Base-by-base conservation (phyloP, 192 early-diverging fungal species). In the Entomortierella lignicola region DNA sequence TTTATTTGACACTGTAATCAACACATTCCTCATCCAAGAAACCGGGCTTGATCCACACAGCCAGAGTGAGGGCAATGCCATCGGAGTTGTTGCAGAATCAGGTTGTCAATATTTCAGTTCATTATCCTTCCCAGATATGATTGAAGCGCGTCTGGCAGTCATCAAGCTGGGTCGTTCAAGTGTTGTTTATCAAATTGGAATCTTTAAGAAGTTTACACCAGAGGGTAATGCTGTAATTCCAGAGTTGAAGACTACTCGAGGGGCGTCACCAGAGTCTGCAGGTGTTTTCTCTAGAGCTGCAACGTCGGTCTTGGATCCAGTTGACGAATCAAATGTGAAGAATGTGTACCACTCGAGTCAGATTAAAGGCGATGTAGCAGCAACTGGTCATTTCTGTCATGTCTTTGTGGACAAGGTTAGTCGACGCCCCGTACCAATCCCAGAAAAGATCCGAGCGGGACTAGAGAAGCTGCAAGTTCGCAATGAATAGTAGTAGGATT, bases 1-100 rank as follows among this genome's bases (percentile, higher is more conserved):
- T 34, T 85, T 84, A 44, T 86, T 90, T 61, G 89, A 90, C 72
- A 88, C 87, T 0, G 57, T 85, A 3, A 83, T 90, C 42, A 90
- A 90, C 52, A 77, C 68, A 11, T 90, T 88, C 29, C 69, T 90
- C 37, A 86, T 89, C 37, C 61, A 79, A 43, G 65, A 88, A 29
- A 72, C 84, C 39, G 80, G 73, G 15, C 63, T 87, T 27, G 60
- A 81, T 20, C 83, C 84, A 2, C 63, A 55, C 25, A 64, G 61
- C 2, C 23, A 68, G 13, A 73, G 29, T 2, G 30, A 63, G 13
- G 72, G 60, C 1, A 69, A 47, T 15, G 82, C 85, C 25, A 84
- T 87, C 51, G 86, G 86, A 2, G 62, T 87, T 1, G 86, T 85
- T 6, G 86, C 84, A 17, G 55, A 67, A 17, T 83, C 81, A 25